Conservation (phyloP, 2,329 filamentous ascomycete genomes). For the Pseudocercospora fuligena region DNA sequence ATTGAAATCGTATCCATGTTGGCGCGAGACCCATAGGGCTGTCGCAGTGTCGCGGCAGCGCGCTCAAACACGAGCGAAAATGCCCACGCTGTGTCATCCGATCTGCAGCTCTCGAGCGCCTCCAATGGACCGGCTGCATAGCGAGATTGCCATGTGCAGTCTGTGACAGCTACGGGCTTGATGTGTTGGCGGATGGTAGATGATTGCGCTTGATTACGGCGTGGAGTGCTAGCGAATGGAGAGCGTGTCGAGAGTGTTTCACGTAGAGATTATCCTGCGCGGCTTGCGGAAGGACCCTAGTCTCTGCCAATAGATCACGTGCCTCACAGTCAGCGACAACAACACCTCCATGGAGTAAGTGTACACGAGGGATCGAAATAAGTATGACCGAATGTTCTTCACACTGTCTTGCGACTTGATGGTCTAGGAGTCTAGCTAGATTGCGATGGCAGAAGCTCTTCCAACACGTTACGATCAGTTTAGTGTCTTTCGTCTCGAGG, state of each 20-base stretch:
- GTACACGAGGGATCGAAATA: background rate
- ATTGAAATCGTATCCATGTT: conserved; percentile 11
- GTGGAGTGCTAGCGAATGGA: background rate
- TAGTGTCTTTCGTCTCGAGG: conserved; percentile 2
- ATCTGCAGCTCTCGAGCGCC: conserved; percentile 6
- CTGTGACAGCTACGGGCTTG: background rate
- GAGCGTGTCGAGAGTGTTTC: conserved; percentile 1
- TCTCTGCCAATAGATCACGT: background rate
- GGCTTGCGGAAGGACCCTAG: background rate
- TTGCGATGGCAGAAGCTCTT: background rate
- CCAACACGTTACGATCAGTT: background rate
- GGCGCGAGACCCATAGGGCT: conserved; percentile 18
- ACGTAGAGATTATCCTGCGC: background rate
- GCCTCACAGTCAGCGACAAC: background rate
- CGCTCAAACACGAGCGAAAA: conserved; percentile 8
- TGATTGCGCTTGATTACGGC: background rate
- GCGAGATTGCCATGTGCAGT: conserved; percentile 9
- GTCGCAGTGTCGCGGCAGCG: conserved; percentile 5
- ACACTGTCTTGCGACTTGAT: background rate
- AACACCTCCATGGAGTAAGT: background rate
- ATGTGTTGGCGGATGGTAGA: background rate
- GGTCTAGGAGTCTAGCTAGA: background rate
- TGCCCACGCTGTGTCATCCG: conserved; percentile 13
- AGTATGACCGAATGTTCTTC: background rate
- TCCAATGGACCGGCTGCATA: background rate